Conservation (phyloP, 495 filamentous ascomycete species). For the Haplographium delicatum region DNA sequence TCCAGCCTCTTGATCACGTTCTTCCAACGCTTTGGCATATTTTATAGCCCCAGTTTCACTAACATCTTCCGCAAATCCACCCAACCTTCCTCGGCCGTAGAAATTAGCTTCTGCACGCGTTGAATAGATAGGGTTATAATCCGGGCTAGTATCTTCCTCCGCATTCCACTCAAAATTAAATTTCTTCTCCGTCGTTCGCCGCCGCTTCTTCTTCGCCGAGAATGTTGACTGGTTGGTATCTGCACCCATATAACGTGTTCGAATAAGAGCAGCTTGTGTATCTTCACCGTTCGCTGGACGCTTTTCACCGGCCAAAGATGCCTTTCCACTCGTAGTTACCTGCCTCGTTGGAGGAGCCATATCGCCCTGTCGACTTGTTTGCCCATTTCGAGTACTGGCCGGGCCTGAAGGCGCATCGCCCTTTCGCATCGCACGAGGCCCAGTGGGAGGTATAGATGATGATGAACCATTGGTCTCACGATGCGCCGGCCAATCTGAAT, state of each 20-base stretch:
- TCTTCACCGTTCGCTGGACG: conserved; percentile 59
- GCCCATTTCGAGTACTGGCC: conserved; percentile 43
- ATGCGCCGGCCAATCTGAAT: conserved; percentile 2
- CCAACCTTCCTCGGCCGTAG: conserved; percentile 75
- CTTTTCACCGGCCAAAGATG: conserved; percentile 42
- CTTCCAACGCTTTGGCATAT: conserved; percentile 73
- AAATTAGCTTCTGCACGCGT: conserved; percentile 67
- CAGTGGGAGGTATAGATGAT: conserved; percentile 56
- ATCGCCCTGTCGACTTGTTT: conserved; percentile 23
- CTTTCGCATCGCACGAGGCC: conserved; percentile 69
- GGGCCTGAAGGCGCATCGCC: conserved; percentile 46
- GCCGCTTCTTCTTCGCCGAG: conserved; percentile 93
- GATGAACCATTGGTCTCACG: conserved; percentile 17
- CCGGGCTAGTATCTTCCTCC: conserved; percentile 89
- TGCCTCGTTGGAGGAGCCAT: conserved; percentile 35
- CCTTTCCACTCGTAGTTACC: conserved; percentile 26
- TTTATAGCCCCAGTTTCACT: conserved; percentile 62
- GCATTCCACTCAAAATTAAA: conserved; percentile 99
- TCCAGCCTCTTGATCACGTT: conserved; percentile 77
- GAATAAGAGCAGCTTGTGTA: conserved; percentile 69
- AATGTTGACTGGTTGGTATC: conserved; percentile 84
- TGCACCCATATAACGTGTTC: conserved; percentile 87
- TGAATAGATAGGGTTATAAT: conserved; percentile 86
- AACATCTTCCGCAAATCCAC: conserved; percentile 76
- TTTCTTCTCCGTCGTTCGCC: conserved; percentile 89